Percentiles rank a stretch among this genome's conserved stretches.
Conservation (phyloP, 768 basidiomycete species). For the Scleroderma bovista region DNA sequence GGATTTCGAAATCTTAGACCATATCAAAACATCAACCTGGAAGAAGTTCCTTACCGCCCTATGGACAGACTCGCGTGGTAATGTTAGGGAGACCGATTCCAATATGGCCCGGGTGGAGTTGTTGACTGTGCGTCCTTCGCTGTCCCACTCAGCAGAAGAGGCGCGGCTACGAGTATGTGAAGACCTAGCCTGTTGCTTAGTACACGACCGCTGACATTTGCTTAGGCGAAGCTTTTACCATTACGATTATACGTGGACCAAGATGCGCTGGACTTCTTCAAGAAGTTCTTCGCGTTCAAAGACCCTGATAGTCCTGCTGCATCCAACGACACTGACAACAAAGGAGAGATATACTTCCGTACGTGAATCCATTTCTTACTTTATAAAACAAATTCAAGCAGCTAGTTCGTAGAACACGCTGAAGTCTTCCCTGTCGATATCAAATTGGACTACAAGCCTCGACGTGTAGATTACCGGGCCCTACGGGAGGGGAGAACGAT, state of each 20-base stretch:
- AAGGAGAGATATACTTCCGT: slow-evolving; percentile 72
- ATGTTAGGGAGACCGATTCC: slow-evolving; percentile 85
- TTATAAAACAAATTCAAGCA: slow-evolving; percentile 4
- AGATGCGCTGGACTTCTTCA: slow-evolving; percentile 96
- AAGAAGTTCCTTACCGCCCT: slow-evolving; percentile 91
- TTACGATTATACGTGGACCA: slow-evolving; percentile 94
- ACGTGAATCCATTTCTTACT: slow-evolving; percentile 18
- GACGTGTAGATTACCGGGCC: slow-evolving; percentile 91
- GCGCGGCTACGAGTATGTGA: slow-evolving; percentile 55
- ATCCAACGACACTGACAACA: slow-evolving; percentile 25
- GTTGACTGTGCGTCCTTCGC: slow-evolving; percentile 65
- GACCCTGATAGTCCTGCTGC: slow-evolving; percentile 42
- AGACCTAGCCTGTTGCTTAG: neutral
- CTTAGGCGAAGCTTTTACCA: slow-evolving; percentile 83
- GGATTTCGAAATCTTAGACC: slow-evolving; percentile 88
- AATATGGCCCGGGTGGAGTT: slow-evolving; percentile 92
- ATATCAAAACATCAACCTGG: slow-evolving; percentile 98
- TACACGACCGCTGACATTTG: neutral
- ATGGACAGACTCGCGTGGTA: slow-evolving; percentile 79
- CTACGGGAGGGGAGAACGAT: slow-evolving; percentile 87
- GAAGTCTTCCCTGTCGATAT: slow-evolving; percentile 94
- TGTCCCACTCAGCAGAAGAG: slow-evolving; percentile 65
- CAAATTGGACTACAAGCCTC: slow-evolving; percentile 97
- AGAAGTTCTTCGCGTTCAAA: slow-evolving; percentile 91
- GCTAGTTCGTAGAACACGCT: slow-evolving; percentile 61